Base-by-base conservation (phyloP, 306 rosid genomes). In the Glycine tomentella region DNA sequence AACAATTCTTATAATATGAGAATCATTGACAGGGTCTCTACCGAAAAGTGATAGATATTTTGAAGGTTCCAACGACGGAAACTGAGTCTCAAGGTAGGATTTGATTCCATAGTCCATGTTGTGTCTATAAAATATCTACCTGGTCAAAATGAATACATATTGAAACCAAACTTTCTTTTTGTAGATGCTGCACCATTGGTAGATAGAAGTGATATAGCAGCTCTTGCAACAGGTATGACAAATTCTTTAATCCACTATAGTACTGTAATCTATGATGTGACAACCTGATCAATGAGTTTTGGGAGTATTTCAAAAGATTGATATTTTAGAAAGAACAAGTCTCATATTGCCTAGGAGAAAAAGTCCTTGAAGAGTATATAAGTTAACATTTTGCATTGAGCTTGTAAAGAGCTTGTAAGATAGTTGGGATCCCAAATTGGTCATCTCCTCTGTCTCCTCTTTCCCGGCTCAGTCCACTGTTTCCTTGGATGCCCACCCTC, bases 141-240 rank as follows among this genome's bases (percentile, higher is more conserved):
- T 40, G 4, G 20, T 3, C 7, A 70, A 66, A 8, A 8, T 63
- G 77, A 14, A 20, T 45, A 14, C 49, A 17, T 72, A 52, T 72
- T 67, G 80, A 25, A 49, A 11, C 69, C 49, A 36, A 74, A 52
- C 50, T 77, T 69, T 58, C 59, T 14, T 31, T 38, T 45, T 77
- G 80, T 80, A 87, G 97, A 77, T 83, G 76, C 85, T 78, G 87
- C 74, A 81, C 76, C 87, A 53, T 79, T 52, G 12, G 87, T 83
- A 48, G 79, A 86, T 20, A 85, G 88, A 78, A 58, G 84, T 52
- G 97, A 93, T 79, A 84, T 95, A 74, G 92, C 88, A 33, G 88
- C 91, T 56, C 88, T 95, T 77, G 98, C 99, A 15, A 91, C 94
- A 83, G 99, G 99, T 95, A 89, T 72, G 83, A 34, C 14, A 50